Evolutionary conservation across 2,329 filamentous ascomycete genomes (phyloP).

Genomic region (Fusarium nisikadoi): DNA sequence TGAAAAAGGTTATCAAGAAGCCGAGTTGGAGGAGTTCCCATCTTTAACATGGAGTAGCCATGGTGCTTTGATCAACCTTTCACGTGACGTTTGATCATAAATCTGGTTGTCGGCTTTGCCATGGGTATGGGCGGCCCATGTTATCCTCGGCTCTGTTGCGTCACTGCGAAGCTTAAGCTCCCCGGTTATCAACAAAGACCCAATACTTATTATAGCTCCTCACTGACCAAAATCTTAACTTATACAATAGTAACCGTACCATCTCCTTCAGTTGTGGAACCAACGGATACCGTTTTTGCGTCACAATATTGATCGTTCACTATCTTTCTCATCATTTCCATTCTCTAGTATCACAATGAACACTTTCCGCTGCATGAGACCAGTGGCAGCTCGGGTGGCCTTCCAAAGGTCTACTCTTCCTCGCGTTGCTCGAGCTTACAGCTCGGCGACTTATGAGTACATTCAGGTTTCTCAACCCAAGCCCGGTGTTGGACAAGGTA

Average conservation of each 20-base stretch:
- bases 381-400: constrained; percentile 59
- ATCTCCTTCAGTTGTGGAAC: neutral
- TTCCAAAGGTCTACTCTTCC: constrained; percentile 69
- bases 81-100: constrained; percentile 33
- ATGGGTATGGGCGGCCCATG: constrained; percentile 31
- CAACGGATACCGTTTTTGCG: neutral
- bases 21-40: neutral
- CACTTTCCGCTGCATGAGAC: constrained; percentile 67
- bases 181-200: constrained; percentile 5
- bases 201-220: constrained; percentile 26
- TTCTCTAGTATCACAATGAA: constrained; percentile 55
- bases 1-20: neutral
- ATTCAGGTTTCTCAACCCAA: constrained; percentile 84
- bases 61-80: neutral
- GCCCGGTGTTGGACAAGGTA: constrained; percentile 91
- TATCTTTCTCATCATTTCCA: neutral
- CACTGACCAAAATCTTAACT: constrained; percentile 10
- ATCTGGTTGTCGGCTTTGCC: constrained; percentile 33
- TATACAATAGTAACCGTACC: neutral
- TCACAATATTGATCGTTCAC: neutral
- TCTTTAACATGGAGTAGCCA: neutral
- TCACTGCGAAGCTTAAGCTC: constrained; percentile 41
- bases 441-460: constrained; percentile 75
- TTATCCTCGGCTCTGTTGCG: constrained; percentile 47
- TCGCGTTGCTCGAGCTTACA: constrained; percentile 63